Evolutionary conservation across 805 yeast species (phyloP).

Genomic region (Ogataea methylovora): DNA sequence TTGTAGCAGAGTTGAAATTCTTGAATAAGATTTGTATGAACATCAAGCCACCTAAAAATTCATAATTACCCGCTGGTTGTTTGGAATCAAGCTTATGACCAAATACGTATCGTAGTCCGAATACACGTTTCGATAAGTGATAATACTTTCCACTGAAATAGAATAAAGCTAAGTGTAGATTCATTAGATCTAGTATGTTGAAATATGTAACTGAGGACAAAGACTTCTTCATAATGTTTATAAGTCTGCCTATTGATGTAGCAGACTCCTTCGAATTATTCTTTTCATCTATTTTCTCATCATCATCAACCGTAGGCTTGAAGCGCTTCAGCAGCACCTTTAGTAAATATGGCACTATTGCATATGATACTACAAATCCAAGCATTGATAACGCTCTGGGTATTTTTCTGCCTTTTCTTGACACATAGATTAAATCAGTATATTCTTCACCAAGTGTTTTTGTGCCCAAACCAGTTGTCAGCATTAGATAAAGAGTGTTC

Average conservation of each 20-base stretch:
- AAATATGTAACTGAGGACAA: conserved; percentile 30
- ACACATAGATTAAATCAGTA: conserved; percentile 69
- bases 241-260: background rate
- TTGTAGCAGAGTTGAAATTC: conserved; percentile 24
- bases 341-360: conserved; percentile 53
- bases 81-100: conserved; percentile 50
- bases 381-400: conserved; percentile 39
- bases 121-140: conserved; percentile 64
- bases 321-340: conserved; percentile 17
- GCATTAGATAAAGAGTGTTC: conserved; percentile 53
- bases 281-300: background rate
- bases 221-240: conserved; percentile 1
- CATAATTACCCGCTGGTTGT: conserved; percentile 55
- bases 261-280: background rate
- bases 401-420: conserved; percentile 40
- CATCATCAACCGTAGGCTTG: conserved; percentile 11
- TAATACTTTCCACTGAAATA: conserved; percentile 81
- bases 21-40: conserved; percentile 46
- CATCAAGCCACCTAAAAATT: conserved; percentile 60
- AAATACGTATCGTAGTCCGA: conserved; percentile 73
- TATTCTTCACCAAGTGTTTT: conserved; percentile 93
- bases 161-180: conserved; percentile 72
- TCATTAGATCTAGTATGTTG: conserved; percentile 45
- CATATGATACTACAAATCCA: conserved; percentile 53
- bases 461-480: conserved; percentile 71